Evolutionary conservation across 108 stramenopile genomes (phyloP).

Genomic region (Schizochytrium sp.): DNA sequence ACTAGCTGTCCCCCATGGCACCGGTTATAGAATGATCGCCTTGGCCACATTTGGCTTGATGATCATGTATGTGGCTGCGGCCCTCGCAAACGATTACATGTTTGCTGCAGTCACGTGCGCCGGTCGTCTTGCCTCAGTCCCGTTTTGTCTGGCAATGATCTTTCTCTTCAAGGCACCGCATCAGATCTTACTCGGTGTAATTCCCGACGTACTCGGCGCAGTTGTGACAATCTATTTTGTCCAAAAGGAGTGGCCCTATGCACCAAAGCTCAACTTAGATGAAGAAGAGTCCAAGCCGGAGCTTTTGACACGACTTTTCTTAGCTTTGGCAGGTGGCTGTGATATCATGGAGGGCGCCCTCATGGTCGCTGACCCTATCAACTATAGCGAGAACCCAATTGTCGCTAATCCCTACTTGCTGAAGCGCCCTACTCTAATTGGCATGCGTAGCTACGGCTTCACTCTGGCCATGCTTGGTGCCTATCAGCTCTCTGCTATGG

Average conservation of each 20-base stretch:
- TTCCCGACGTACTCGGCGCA: not conserved
- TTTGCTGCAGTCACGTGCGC: not conserved
- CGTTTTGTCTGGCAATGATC: not conserved
- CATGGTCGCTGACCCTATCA: constrained; percentile 10
- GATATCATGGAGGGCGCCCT: constrained; percentile 1
- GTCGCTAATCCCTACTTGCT: constrained; percentile 8
- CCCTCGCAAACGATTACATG: not conserved
- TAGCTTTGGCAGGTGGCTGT: not conserved
- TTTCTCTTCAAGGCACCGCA: not conserved
- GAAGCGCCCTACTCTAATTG: not conserved
- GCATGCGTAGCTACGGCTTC: not conserved
- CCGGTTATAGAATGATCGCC: not conserved
- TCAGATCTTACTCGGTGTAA: not conserved
- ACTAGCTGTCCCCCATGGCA: not conserved
- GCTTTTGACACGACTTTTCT: not conserved
- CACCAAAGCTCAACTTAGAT: not conserved
- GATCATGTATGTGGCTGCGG: not conserved
- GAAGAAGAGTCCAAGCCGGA: constrained; percentile 38
- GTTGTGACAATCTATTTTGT: not conserved
- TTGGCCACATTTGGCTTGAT: not conserved
- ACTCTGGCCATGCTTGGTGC: not conserved
- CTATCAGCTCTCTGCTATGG: constrained; percentile 7
- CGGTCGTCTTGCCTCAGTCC: not conserved
- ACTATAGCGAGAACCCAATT: constrained; percentile 9
- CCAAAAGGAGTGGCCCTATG: not conserved